Base-by-base conservation (phyloP, 1,284 basidiomycete genomes). In the Cystobasidiaceae sp. region DNA sequence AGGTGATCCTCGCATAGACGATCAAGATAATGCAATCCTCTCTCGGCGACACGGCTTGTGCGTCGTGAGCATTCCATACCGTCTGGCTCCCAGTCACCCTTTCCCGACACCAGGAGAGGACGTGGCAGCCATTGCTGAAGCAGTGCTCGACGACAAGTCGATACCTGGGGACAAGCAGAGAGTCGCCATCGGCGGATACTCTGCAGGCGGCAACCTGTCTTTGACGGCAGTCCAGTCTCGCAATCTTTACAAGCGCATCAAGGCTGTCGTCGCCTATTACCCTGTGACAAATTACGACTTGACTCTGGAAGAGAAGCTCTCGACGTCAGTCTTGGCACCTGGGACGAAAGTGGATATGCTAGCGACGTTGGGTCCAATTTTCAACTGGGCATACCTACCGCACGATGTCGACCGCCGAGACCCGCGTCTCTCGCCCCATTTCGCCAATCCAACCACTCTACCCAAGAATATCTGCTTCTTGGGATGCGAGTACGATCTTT, bases 401-500 rank as follows among this genome's bases (percentile, higher is more conserved):
- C n/a, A 32, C 30, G 61, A 52, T 1, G 33, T 25, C 32, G 61
- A 64, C 34, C 27, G 48, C 21, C 27, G 52, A 13, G 32, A 64
- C 30, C 61, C 61, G 8, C 25, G 55, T 7, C 51, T 64, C 3
- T 64, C 61, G 15, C 61, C 61, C 39, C 21, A 33, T 9, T 64
- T 54, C 32, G 61, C 61, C 8, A 27, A 41, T 6, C 46, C 51
- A 17, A 19, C 28, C 21, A 55, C 46, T 30, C 32, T 64, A 34
- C 51, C 52, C 9, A 46, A 46, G 21, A 64, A 64, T 39, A 8
- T 64, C 30, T 55, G 44, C 33, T 19, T 64, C n/a, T 23, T 64
- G 5, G 61, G 61, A 17, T 64, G 61, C 32, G 41, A 64, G 32
- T 64, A 64, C 25, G 61, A 64, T 49, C 28, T 64, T 19, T 44